phyloP scores from a whole-genome alignment of 73 alveolate genomes.

The Stentor coeruleus region DNA sequence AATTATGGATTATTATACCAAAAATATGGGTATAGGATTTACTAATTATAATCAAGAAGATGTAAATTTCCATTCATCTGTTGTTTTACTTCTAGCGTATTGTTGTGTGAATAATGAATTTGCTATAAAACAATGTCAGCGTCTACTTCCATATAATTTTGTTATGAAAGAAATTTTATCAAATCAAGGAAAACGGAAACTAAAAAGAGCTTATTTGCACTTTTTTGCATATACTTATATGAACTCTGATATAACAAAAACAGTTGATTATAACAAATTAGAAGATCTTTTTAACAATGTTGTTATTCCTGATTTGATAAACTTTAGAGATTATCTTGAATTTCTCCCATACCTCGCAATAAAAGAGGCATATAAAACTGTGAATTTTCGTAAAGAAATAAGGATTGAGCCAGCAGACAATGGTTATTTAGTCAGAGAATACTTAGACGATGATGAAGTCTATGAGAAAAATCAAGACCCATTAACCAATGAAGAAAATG shows the following conservation, averaged over 20 bases:
- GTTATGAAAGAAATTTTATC: not conserved
- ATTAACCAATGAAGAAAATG: not conserved
- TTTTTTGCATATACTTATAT: not conserved
- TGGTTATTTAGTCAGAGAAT: not conserved
- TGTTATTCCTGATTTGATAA: constrained; percentile 8
- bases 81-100: not conserved
- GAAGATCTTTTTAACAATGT: constrained; percentile 21
- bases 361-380: not conserved
- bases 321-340: not conserved
- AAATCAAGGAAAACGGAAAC: not conserved
- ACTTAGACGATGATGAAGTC: not conserved
- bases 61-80: not conserved
- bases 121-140: not conserved
- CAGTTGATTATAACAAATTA: not conserved
- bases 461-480: not conserved
- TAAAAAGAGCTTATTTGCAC: not conserved
- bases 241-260: not conserved
- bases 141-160: not conserved
- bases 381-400: not conserved
- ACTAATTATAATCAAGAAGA: not conserved
- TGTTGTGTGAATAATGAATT: not conserved
- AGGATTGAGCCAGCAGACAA: not conserved
- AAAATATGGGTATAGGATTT: not conserved
- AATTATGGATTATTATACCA: not conserved
- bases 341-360: not conserved